Conservation (phyloP, 1,284 basidiomycete species). For the Marasmius sp. region DNA sequence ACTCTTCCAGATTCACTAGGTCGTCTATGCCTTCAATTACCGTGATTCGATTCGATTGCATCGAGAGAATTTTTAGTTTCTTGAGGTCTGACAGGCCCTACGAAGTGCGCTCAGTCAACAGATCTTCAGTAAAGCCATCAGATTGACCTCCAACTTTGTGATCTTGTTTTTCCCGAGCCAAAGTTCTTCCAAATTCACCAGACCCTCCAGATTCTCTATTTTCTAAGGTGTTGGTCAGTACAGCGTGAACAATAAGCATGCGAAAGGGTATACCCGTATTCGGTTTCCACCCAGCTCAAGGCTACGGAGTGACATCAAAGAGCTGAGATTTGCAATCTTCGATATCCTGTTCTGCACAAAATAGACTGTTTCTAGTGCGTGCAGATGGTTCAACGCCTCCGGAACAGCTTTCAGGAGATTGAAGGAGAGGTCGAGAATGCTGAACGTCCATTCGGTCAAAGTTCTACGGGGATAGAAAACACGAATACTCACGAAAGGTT, state of each 20-base stretch:
- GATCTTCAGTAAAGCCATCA: background rate
- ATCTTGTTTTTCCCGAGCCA: constrained; percentile 99
- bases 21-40: constrained; percentile 80
- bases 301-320: constrained; percentile 69
- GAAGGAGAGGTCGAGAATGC: constrained; percentile 91
- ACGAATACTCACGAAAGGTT: constrained; percentile 66
- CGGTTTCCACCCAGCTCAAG: constrained; percentile 93
- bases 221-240: constrained; percentile 43
- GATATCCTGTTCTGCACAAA: constrained; percentile 97
- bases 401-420: constrained; percentile 83
- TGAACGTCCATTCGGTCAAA: constrained; percentile 31
- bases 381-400: constrained; percentile 56
- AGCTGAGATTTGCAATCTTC: constrained; percentile 66
- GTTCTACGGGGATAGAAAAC: constrained; percentile 1
- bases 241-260: constrained; percentile 10
- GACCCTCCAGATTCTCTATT: constrained; percentile 86
- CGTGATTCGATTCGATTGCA: constrained; percentile 94
- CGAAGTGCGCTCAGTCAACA: constrained; percentile 14
- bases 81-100: constrained; percentile 66
- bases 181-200: constrained; percentile 85
- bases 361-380: constrained; percentile 77
- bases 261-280: constrained; percentile 62
- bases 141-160: constrained; percentile 72
- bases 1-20: constrained; percentile 78
- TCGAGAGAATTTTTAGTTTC: constrained; percentile 78